Base-by-base conservation (phyloP, 2,329 filamentous ascomycete genomes). In the Sodiomyces alkalinus region DNA sequence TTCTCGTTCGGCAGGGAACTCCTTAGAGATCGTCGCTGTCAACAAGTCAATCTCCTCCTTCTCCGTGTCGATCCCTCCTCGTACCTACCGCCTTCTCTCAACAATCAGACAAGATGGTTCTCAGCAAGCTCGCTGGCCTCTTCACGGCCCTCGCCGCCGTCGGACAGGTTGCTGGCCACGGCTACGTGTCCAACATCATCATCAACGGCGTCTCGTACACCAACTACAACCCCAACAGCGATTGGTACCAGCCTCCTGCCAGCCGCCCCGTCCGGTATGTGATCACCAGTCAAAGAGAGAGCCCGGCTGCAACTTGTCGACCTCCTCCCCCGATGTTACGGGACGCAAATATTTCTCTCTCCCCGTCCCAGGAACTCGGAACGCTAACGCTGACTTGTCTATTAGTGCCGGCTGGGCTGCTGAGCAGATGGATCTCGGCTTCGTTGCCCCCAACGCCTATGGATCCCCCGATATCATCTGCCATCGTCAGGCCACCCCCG, bases 361-460 rank as follows among this genome's bases (percentile, higher is more conserved):
- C n/a, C 18, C 12, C 21, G 7, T 18, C 6, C 18, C 12, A 14
- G 13, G 17, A 27, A 10, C 4, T 6, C 26, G 5, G 4, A 13
- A 17, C 3, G 16, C 27, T 46, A 43, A 13, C 33, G 19, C 6
- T 1, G 21, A 22, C 23, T n/a, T n/a, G n/a, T n/a, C n/a, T n/a
- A 14, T 9, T 12, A 29, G 27, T 18, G 39, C 45, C 29, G 58
- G 55, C 12, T 62, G 58, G 58, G 46, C 51, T 2, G 53, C 55
- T 21, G 43, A 49, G 22, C 55, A 64, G 37, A 40, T 37, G 3
- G 50, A 55, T 40, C 59, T 59, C 33, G 58, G 60, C 12, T 62
- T 56, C 46, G 58, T 68, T 30, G 55, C 54, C 13, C 64, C 66
- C 9, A 52, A 49, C 30, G 45, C 48, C 15, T 62, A 59, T 34